phyloP scores from a whole-genome alignment of 1,284 basidiomycete genomes.

The Vanrija sp. region DNA sequence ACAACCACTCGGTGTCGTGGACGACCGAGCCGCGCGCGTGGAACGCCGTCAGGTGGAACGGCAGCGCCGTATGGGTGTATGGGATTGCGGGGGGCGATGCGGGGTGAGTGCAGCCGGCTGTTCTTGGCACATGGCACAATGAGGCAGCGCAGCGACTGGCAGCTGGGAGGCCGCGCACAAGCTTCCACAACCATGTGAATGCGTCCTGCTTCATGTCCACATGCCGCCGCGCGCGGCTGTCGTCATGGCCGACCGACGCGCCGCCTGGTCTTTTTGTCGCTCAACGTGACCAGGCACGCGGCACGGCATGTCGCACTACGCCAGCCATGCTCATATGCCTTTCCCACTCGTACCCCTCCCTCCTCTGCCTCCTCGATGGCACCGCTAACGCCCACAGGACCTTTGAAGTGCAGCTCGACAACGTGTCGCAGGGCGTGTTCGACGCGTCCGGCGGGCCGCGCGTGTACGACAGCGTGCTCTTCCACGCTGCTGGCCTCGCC shows the following conservation, averaged over 20 bases:
- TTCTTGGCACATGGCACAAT: too few relatives aligned
- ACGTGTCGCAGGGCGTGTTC: slow-evolving; percentile 23
- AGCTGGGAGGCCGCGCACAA: too few relatives aligned
- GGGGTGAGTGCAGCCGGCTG: background rate
- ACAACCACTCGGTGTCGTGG: slow-evolving; percentile 32
- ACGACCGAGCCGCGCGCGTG: slow-evolving; percentile 22
- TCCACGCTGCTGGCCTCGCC: slow-evolving; percentile 21
- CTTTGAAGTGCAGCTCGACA: slow-evolving; percentile 33
- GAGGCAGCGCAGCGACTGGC: too few relatives aligned
- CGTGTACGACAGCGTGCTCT: slow-evolving; percentile 34
- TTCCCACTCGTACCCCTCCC: background rate
- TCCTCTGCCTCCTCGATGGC: too few relatives aligned
- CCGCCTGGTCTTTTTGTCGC: too few relatives aligned
- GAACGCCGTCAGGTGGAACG: slow-evolving; percentile 26
- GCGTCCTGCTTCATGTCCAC: too few relatives aligned
- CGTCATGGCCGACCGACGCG: too few relatives aligned
- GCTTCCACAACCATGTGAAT: too few relatives aligned
- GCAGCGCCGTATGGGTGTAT: slow-evolving; percentile 30
- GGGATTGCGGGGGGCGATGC: slow-evolving; percentile 28
- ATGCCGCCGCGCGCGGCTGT: too few relatives aligned
- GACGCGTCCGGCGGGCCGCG: slow-evolving; percentile 21
- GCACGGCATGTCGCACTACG: slow-evolving; percentile 2
- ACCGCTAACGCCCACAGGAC: background rate
- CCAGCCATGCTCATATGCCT: too few relatives aligned
- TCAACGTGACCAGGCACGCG: background rate